Conservation (phyloP, 371 early-diverging fungal species). For the Mucor saturninus region DNA sequence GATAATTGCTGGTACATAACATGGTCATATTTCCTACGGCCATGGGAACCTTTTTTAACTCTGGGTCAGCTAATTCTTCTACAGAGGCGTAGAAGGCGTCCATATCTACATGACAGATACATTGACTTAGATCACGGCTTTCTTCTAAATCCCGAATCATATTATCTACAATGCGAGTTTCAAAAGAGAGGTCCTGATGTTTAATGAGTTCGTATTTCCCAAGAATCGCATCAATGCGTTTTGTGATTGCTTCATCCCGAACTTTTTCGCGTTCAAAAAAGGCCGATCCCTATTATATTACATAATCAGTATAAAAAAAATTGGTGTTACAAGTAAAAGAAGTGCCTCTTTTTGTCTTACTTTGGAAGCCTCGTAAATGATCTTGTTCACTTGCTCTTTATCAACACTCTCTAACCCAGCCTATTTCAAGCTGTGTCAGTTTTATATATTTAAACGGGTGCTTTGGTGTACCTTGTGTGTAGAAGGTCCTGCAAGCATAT, state of each 20-base stretch:
- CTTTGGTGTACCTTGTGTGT: slow-evolving; percentile 33
- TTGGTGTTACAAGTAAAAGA: too few species aligned
- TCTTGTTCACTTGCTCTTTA: slow-evolving; percentile 49
- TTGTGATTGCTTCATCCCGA: slow-evolving; percentile 50
- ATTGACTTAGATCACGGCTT: slow-evolving; percentile 49
- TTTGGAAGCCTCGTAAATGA: slow-evolving; percentile 70
- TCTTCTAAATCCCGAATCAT: slow-evolving; percentile 49
- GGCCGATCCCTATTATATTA: slow-evolving; percentile 52
- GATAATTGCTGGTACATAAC: slow-evolving; percentile 75
- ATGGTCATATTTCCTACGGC: slow-evolving; percentile 71
- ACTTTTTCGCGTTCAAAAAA: slow-evolving; percentile 64
- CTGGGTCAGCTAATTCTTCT: slow-evolving; percentile 70
- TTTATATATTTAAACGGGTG: not conserved
- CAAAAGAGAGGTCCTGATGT: slow-evolving; percentile 44
- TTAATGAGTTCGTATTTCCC: slow-evolving; percentile 46
- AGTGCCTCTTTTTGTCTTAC: slow-evolving; percentile 24
- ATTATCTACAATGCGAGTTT: slow-evolving; percentile 45
- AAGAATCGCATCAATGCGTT: slow-evolving; percentile 51
- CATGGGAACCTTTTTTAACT: slow-evolving; percentile 64
- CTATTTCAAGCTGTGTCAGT: slow-evolving; percentile 22
- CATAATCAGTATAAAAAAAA: not conserved
- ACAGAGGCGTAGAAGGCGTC: slow-evolving; percentile 77
- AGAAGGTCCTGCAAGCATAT: slow-evolving; percentile 47
- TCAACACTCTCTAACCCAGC: slow-evolving; percentile 54
- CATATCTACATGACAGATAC: slow-evolving; percentile 74